Evolutionary conservation across 306 rosid genomes (phyloP), one percentile per base, ranked within the genome.

Genomic region (Prunus davidiana): DNA sequence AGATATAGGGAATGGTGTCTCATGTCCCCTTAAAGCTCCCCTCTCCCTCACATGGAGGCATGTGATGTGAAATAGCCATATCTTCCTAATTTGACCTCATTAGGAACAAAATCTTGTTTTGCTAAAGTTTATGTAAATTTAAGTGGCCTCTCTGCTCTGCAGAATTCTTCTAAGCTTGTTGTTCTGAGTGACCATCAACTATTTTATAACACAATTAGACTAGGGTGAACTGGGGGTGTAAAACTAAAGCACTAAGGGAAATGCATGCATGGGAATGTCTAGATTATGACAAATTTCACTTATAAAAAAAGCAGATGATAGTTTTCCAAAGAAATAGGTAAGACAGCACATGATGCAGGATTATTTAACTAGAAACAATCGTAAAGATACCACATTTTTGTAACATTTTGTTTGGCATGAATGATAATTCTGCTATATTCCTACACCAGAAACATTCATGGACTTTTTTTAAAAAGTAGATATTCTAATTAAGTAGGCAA

Each of bases 1-100:
- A 24, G 32, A 49, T 61, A 78, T 78, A 28, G 81, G 76, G 71
- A 78, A 69, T 61, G 13, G 63, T 56, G 70, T 78, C 64, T 61
- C 56, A 58, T 78, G 76, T 78, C 71, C 63, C 67, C 71, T 62
- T 22, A 32, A 28, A 49, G 34, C 51, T 19, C 18, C 15, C 6
- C 18, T 60, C 64, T 12, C 8, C 22, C 32, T 54, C 34, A n/a
- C n/a, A 67, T 67, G 72, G 72, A 67, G 51, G 41, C 72, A 67
- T 67, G 72, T 67, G 72, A 67, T 47, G 52, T 47, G 14, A 47
- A 12, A 12, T 11, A 47, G 14, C 15, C 52, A 47, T 13, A 47
- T 47, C 52, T 47, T 47, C 51, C 15, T 47, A 47, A 47, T 12
- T 47, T 12, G 51, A 47, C 51, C 15, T 11, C 15, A 13, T 11